Evolutionary conservation across 2,329 filamentous ascomycete species (phyloP), one percentile per base, ranked within the genome.

Genomic region (Tolypocladium capitatum): DNA sequence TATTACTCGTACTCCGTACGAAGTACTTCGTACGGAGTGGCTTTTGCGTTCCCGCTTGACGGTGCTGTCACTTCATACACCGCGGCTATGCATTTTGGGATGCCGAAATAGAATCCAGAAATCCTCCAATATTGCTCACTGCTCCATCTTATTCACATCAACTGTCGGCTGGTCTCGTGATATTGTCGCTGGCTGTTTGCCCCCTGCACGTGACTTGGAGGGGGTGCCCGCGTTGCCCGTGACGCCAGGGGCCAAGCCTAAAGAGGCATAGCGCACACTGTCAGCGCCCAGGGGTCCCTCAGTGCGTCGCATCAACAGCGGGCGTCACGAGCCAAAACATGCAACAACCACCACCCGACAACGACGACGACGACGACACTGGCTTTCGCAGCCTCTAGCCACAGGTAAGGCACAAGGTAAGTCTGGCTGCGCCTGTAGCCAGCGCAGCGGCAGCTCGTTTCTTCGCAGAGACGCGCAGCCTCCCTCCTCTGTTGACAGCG

Each of bases 311-410:
- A 52, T 50, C 49, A 50, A 52, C 51, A 46, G 24, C n/a, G 45
- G 44, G 49, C 47, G 52, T 56, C 57, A 58, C 56, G 51, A 53
- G 57, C 55, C 55, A 58, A 58, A 58, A 58, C 57, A 58, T 47
- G 45, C 47, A 51, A 49, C 47, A 33, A 41, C 33, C 49, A 51
- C 48, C 45, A 32, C 20, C 31, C 40, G 21, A 43, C 46, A 13
- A 31, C 46, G 33, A 36, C 46, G 4, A 35, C 44, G 24, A 45
- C 33, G 33, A 36, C 43, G 31, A 46, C 44, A 31, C 28, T 7
- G 42, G 38, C 38, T 28, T 28, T 13, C 38, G 38, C 38, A 48
- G 47, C 40, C 51, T 46, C 48, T 41, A 40, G 45, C 42, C 47
- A 45, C 28, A 52, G 54, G 53, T 53, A 53, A 52, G 49, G 38